Percentiles rank a stretch among this genome's conserved stretches.
Evolutionary conservation across 805 yeast species (phyloP).

Genomic region (Candida dajiaensis): DNA sequence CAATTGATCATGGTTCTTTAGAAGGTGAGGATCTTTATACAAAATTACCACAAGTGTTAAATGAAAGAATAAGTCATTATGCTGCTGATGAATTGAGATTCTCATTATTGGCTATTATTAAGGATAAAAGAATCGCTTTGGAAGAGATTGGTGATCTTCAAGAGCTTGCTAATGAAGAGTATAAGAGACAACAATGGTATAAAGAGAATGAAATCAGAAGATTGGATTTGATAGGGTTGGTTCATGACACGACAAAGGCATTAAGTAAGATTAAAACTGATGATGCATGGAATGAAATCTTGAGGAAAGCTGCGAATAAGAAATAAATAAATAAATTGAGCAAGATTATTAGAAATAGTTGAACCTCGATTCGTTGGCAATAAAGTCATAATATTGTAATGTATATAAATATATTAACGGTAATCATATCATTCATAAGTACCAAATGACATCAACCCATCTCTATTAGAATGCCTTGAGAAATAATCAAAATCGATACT

Average conservation of each 20-base stretch:
- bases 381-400: too few species aligned
- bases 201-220: slow-evolving; percentile 49
- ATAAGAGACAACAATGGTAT: slow-evolving; percentile 46
- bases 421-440: not conserved
- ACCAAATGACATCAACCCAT: not conserved
- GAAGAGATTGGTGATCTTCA: slow-evolving; percentile 34
- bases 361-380: too few species aligned
- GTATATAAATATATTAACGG: too few species aligned
- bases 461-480: slow-evolving; percentile 74
- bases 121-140: slow-evolving; percentile 39
- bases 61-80: slow-evolving; percentile 40
- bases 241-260: slow-evolving; percentile 39
- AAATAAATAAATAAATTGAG: not conserved
- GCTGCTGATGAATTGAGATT: slow-evolving; percentile 47
- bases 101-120: slow-evolving; percentile 47
- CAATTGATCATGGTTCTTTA: slow-evolving; percentile 48
- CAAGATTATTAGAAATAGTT: too few species aligned
- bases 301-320: slow-evolving; percentile 23
- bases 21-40: slow-evolving; percentile 31
- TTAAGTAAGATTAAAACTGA: slow-evolving; percentile 31
- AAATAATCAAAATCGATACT: slow-evolving; percentile 95
- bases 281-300: slow-evolving; percentile 31
- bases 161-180: slow-evolving; percentile 33
- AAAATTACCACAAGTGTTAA: slow-evolving; percentile 39
- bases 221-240: slow-evolving; percentile 47